Evolutionary conservation across 306 rosid species (phyloP).

Genomic region (Dryas drummondii): DNA sequence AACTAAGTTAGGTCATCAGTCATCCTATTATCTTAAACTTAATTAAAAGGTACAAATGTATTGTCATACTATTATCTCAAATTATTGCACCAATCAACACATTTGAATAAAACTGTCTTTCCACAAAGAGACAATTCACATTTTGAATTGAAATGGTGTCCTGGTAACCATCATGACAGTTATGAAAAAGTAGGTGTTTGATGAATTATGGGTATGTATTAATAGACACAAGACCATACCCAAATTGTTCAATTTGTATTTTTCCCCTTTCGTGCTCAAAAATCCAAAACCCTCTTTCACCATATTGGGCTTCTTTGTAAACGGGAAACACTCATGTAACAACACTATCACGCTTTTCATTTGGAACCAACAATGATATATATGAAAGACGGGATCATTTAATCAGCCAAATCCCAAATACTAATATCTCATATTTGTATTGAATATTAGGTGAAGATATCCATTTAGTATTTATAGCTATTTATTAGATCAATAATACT

Average conservation of each 20-base stretch:
- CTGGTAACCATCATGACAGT: neutral
- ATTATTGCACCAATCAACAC: neutral
- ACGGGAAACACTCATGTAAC: neutral
- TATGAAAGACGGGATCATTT: too few species aligned
- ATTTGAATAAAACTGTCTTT: neutral
- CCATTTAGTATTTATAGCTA: too few species aligned
- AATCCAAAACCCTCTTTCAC: neutral
- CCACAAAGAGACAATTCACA: neutral
- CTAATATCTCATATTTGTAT: too few species aligned
- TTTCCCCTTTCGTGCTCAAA: neutral
- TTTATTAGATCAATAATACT: too few species aligned
- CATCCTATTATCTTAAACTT: neutral
- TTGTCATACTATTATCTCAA: too few species aligned
- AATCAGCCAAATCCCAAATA: too few species aligned
- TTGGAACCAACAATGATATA: too few species aligned
- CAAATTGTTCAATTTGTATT: neutral
- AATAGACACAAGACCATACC: neutral
- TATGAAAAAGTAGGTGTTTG: constrained; percentile 1
- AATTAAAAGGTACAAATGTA: neutral
- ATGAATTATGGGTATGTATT: neutral
- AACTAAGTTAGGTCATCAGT: neutral
- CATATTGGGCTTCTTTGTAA: neutral
- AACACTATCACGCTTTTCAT: too few species aligned
- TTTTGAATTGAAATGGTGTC: constrained; percentile 1
- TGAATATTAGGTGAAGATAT: too few species aligned